Evolutionary conservation across 73 alveolate species (phyloP), one percentile per base, ranked within the genome.

Genomic region (Stentor coeruleus): DNA sequence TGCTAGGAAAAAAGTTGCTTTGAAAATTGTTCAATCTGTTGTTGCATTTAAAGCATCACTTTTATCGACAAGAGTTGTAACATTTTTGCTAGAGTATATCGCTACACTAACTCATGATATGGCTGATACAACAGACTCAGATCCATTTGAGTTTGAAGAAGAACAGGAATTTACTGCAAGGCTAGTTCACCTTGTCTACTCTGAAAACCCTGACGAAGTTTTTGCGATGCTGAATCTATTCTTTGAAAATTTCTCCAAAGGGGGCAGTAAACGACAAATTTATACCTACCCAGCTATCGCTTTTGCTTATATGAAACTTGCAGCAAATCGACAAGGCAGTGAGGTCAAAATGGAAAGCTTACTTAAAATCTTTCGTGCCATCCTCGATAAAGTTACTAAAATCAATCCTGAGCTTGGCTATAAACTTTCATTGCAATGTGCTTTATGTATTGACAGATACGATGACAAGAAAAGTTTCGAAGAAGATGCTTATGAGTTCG

Each of bases 81-180:
- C 84, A 84, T 83, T 92, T 87, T 84, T 96, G 73, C 86, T 96
- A 14, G 88, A 84, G 59, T 96, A 87, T 82, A 95, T 96, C 59
- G 86, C 87, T 79, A 98, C 99, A 20, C 85, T 96, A 38, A 76
- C 95, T 77, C 80, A 81, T n/a, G 97, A 95, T 76, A 86, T 60
- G 4, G 84, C 83, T 37, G 97, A 91, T 76, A 85, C 89, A 59
- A 91, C 77, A 40, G 96, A 91, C 77, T 20, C 79, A 1, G 79
- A 66, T 11, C 93, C 76, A 57, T 93, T 92, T 66, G 97, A 86
- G 58, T 92, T 96, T 82, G 98, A 95, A 81, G 94, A 91, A 74
- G 99, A 96, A 59, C 95, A 96, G 90, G 85, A 87, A 73, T 88
- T 88, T 4, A 98, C 93, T 0, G 93, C 98, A 41, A 95, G 93